A percentile compares a stretch with the other conserved stretches of the same genome.
phyloP scores from a whole-genome alignment of 768 basidiomycete species.

The Mycena venus region DNA sequence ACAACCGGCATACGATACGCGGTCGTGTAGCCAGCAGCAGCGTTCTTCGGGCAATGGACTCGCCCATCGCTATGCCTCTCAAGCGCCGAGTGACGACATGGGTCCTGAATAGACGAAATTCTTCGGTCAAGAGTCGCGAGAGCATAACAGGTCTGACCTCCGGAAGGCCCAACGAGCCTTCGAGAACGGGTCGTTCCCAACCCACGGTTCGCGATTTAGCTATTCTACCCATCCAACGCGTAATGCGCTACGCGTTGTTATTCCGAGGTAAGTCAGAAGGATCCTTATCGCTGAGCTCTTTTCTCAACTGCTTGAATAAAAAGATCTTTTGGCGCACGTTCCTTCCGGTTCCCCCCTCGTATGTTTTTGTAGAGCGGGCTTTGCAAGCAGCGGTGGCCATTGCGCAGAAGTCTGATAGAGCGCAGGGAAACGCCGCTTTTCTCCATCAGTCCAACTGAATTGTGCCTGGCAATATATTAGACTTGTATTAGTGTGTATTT shows the following conservation, averaged over 20 bases:
- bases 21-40: conserved; percentile 12
- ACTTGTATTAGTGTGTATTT: background rate
- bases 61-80: conserved; percentile 19
- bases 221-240: conserved; percentile 73
- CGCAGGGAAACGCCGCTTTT: conserved; percentile 64
- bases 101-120: conserved; percentile 29
- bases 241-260: conserved; percentile 73
- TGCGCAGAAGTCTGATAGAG: conserved; percentile 62
- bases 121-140: conserved; percentile 6
- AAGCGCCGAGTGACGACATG: conserved; percentile 38
- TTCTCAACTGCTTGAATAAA: background rate
- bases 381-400: conserved; percentile 60
- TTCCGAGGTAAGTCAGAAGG: conserved; percentile 63
- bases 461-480: no score
- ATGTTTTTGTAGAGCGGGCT: conserved; percentile 61
- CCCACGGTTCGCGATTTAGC: conserved; percentile 67
- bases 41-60: conserved; percentile 22
- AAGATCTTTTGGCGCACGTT: conserved; percentile 68
- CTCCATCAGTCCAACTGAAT: conserved; percentile 38
- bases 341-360: conserved; percentile 60
- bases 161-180: conserved; percentile 5
- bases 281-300: background rate
- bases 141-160: conserved; percentile 10
- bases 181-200: conserved; percentile 10
- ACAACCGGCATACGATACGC: background rate